phyloP scores from a whole-genome alignment of 345 rosid genomes.

The Kernera saxatilis region DNA sequence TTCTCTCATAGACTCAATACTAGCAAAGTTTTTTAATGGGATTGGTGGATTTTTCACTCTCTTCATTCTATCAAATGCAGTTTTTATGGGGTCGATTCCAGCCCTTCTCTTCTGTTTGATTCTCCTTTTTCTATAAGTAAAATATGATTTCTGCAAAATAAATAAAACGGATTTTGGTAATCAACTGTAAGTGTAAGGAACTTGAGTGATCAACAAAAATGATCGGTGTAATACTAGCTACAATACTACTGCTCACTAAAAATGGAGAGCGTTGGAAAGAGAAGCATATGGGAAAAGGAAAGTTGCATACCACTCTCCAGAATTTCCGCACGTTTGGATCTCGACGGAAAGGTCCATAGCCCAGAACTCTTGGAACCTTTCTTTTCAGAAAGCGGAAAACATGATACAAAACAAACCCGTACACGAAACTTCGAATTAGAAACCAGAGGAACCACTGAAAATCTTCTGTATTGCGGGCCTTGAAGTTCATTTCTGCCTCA shows the following conservation, averaged over 20 bases:
- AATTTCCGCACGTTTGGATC: conserved; percentile 69
- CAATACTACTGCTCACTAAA: background rate
- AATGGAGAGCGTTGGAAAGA: conserved; percentile 3
- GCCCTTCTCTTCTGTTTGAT: conserved; percentile 66
- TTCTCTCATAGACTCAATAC: conserved; percentile 93
- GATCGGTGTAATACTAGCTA: conserved; percentile 5
- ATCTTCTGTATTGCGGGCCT: conserved; percentile 53
- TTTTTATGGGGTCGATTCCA: conserved; percentile 80
- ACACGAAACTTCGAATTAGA: conserved; percentile 46
- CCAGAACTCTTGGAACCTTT: conserved; percentile 65
- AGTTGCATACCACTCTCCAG: conserved; percentile 64
- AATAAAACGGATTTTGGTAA: background rate
- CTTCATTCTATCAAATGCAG: conserved; percentile 93
- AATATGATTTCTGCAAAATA: conserved; percentile 64
- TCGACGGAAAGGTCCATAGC: conserved; percentile 75
- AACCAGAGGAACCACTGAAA: conserved; percentile 67
- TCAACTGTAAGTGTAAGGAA: background rate
- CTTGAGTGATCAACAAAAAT: conserved; percentile 12
- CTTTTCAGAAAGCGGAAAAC: conserved; percentile 61
- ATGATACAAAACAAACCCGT: conserved; percentile 61
- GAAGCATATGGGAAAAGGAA: conserved; percentile 1
- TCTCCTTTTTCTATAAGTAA: conserved; percentile 47
- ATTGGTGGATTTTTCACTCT: conserved; percentile 97
- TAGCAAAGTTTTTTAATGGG: conserved; percentile 79
- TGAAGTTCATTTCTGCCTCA: conserved; percentile 63